A percentile compares a stretch with the other conserved stretches of the same genome.
Conservation (phyloP, 805 yeast genomes). For the Starmerella khaoyaiensis region DNA sequence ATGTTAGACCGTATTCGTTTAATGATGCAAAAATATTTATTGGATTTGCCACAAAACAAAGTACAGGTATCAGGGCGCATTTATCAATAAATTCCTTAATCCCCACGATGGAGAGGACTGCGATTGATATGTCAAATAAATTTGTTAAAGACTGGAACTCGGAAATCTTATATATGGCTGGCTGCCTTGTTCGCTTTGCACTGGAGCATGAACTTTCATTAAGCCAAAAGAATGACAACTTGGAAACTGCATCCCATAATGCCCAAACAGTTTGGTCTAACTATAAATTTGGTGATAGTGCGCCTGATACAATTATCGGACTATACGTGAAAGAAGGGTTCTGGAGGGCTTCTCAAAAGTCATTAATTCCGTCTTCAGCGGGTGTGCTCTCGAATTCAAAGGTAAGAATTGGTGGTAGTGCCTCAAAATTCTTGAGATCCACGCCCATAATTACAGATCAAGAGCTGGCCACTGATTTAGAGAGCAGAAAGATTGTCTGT, state of each 20-base stretch:
- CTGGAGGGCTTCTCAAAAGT: constrained; percentile 25
- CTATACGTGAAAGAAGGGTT: constrained; percentile 28
- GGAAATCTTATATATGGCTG: constrained; percentile 30
- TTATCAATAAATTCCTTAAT: constrained; percentile 30
- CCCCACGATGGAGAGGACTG: constrained; percentile 35
- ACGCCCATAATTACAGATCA: constrained; percentile 23
- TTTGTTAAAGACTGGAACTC: constrained; percentile 32
- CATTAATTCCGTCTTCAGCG: constrained; percentile 26
- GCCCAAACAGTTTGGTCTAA: constrained; percentile 25
- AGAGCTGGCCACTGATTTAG: constrained; percentile 21
- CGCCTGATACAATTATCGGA: constrained; percentile 30
- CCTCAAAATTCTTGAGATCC: constrained; percentile 9
- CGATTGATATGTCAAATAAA: constrained; percentile 31
- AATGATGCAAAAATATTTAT: constrained; percentile 31
- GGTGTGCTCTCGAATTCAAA: constrained; percentile 26
- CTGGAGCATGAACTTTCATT: constrained; percentile 28
- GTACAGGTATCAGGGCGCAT: constrained; percentile 30
- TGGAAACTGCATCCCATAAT: constrained; percentile 5
- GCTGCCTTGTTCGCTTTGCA: constrained; percentile 27
- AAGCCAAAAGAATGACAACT: neutral
- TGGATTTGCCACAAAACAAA: constrained; percentile 34
- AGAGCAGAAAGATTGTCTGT: constrained; percentile 19
- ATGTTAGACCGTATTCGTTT: constrained; percentile 27
- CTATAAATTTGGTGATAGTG: constrained; percentile 26
- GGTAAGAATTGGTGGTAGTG: constrained; percentile 24